phyloP scores from a whole-genome alignment of 345 rosid genomes.

The Eucalyptus cladocalyx region DNA sequence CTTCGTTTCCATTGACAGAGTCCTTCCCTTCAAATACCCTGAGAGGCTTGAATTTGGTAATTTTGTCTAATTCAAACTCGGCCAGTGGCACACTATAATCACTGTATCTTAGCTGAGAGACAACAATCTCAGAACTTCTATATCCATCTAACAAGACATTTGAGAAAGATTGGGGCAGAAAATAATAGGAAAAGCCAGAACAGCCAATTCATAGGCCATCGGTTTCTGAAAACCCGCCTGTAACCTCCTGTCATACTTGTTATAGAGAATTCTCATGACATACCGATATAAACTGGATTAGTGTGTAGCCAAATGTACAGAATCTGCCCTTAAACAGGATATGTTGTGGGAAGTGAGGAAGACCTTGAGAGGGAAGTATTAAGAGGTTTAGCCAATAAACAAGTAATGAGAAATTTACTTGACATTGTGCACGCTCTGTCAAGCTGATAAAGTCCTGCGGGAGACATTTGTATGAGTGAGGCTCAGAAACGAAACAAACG shows the following conservation, averaged over 20 bases:
- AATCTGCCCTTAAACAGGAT: neutral
- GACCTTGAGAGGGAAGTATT: neutral
- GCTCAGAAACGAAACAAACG: neutral
- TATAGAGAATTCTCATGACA: constrained; percentile 75
- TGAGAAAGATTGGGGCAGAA: neutral
- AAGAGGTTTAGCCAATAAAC: neutral
- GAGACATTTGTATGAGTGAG: neutral
- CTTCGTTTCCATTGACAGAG: constrained; percentile 1
- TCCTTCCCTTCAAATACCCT: constrained; percentile 6
- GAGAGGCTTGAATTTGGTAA: constrained; percentile 20
- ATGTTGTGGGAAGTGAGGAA: neutral
- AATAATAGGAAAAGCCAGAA: neutral
- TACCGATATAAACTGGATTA: neutral
- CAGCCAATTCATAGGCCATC: constrained; percentile 56
- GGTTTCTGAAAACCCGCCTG: constrained; percentile 76
- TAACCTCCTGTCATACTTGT: constrained; percentile 86
- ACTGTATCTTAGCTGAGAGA: constrained; percentile 22
- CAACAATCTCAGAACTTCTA: neutral
- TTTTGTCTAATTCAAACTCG: constrained; percentile 70
- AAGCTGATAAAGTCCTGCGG: constrained; percentile 59
- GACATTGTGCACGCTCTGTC: constrained; percentile 46
- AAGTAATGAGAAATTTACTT: constrained; percentile 18
- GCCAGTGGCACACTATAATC: constrained; percentile 51
- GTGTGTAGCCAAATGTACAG: neutral
- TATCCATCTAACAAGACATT: neutral